A percentile compares a stretch with the other conserved stretches of the same genome.
Evolutionary conservation across 352 stramenopile species (phyloP).

Genomic region (Phytophthora pistaciae): DNA sequence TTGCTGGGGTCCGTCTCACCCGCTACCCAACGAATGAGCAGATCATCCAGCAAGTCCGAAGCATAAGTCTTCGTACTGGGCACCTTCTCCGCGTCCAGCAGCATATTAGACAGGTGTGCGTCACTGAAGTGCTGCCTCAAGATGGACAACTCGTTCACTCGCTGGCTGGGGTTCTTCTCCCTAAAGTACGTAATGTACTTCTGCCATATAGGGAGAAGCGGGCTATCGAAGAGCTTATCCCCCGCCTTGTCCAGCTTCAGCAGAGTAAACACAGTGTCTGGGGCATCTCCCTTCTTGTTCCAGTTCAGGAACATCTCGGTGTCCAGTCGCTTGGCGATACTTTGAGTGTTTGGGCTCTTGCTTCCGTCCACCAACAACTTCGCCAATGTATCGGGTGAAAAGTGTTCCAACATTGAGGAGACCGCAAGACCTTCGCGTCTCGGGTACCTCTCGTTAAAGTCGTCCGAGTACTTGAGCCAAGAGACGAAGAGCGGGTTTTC

Average conservation of each 20-base stretch:
- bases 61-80: constrained; percentile 6
- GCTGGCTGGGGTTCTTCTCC: not conserved
- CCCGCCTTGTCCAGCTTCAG: not conserved
- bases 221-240: not conserved
- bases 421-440: not conserved
- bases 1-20: not conserved
- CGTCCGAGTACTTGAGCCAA: not conserved
- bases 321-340: not conserved
- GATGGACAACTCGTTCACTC: not conserved
- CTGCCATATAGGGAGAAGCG: not conserved
- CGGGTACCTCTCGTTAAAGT: not conserved
- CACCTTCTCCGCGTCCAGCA: not conserved
- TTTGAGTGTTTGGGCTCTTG: not conserved
- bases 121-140: not conserved
- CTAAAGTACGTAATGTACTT: not conserved
- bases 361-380: not conserved
- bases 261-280: not conserved
- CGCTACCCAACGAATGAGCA: not conserved
- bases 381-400: not conserved
- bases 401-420: not conserved
- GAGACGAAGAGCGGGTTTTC: not conserved
- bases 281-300: not conserved
- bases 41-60: not conserved
- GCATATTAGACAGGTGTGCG: not conserved
- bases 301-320: not conserved